phyloP scores from a whole-genome alignment of 768 basidiomycete species.

The Leccinellum albellum region DNA sequence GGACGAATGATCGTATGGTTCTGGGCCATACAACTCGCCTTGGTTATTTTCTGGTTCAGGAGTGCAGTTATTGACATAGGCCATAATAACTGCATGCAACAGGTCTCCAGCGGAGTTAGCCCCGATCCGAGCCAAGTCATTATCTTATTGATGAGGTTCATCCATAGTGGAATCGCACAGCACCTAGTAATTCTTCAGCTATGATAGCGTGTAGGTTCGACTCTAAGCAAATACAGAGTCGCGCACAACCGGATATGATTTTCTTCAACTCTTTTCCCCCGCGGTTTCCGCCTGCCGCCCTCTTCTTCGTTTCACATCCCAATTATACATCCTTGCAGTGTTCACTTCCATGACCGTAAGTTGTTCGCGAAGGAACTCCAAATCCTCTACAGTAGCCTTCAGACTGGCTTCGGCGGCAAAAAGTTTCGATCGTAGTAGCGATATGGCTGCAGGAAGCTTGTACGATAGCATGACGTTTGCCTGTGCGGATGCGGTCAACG shows the following conservation, averaged over 20 bases:
- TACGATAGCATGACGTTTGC: constrained; percentile 98
- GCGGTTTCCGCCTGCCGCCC: constrained; percentile 40
- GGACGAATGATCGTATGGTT: constrained; percentile 25
- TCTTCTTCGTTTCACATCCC: constrained; percentile 84
- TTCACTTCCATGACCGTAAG: constrained; percentile 96
- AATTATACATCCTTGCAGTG: constrained; percentile 93
- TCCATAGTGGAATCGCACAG: background rate
- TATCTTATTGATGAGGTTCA: background rate
- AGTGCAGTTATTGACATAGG: constrained; percentile 16
- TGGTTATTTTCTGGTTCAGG: constrained; percentile 10
- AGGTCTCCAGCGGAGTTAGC: background rate
- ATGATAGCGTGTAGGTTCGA: background rate
- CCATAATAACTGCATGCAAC: constrained; percentile 7
- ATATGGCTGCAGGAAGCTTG: constrained; percentile 71
- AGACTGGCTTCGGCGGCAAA: constrained; percentile 63
- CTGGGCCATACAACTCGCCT: constrained; percentile 19
- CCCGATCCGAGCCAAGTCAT: background rate
- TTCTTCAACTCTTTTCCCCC: constrained; percentile 13
- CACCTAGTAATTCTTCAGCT: background rate
- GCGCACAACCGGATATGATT: no score
- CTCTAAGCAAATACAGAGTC: background rate
- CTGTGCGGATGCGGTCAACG: constrained; percentile 37
- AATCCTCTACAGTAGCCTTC: constrained; percentile 72
- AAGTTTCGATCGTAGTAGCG: constrained; percentile 73
- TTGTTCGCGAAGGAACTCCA: constrained; percentile 92